Base-by-base conservation (phyloP, 2,329 filamentous ascomycete species). In the Fusarium beomiforme region DNA sequence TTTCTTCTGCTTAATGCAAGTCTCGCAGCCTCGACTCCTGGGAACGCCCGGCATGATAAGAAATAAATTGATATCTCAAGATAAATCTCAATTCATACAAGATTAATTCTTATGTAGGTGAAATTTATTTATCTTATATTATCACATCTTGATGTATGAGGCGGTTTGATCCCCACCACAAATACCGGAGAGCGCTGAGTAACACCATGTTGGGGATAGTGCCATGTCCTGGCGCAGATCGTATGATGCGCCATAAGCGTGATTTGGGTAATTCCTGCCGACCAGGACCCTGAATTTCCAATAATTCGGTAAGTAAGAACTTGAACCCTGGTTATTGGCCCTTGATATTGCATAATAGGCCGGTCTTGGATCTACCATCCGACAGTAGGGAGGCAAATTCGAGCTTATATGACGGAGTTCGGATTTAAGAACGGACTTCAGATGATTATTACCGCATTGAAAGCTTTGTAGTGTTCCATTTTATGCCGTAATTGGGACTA, bases 1-100 rank as follows among this genome's bases (percentile, higher is more conserved):
- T 77, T 87, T 87, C 81, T 87, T 87, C 68, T 85, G 83, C 64
- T 80, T 83, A 36, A 84, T 81, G 71, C 85, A 87, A 17, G 79
- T 82, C 41, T 86, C 82, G 64, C 85, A 87, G 26, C 83, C 85
- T 66, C 82, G 81, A 47, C 84, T 82, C 8, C 82, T 83, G 10
- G 85, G 85, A 13, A 87, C 85, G 16, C 85, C 85, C 0, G 85
- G 84, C 85, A 87, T 87, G 2, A 42, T 44, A 12, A 23, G 2
- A 6, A 5, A 39, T 3, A 21, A 23, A 4, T 46, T 21, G 19
- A 31, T 29, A 21, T 31, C 21, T 3, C 1, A 39, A 7, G 0
- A 29, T 10, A 29, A 29, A 29, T 29, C 8, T 29, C 29, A 8
- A 29, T 29, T 9, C 8, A 29, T 9, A 8, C 11, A 29, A 29